Evolutionary conservation across 2,329 filamentous ascomycete species (phyloP), one percentile per base, ranked within the genome.

Genomic region (Tothia fuscella): DNA sequence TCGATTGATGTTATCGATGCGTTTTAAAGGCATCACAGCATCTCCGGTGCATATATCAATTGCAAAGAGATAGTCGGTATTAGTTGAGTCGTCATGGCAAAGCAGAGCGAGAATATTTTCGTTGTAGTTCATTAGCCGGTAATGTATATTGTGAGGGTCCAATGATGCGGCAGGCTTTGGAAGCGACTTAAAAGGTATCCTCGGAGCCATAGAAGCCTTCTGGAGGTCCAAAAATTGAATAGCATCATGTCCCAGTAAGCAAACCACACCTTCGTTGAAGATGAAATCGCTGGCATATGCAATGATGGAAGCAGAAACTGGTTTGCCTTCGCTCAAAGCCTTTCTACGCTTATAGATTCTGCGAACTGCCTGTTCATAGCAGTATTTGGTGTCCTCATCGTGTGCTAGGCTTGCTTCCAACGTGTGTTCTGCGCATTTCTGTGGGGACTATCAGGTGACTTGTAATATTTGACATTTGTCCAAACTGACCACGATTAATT

Each of bases 191-290:
- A n/a, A n/a, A n/a, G n/a, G n/a, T n/a, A n/a, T n/a, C n/a, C n/a
- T n/a, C n/a, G n/a, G n/a, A n/a, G n/a, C n/a, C n/a, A n/a, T n/a
- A n/a, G n/a, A n/a, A 4, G 45, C 40, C 9, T 46, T 41, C 43
- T 75, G 71, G 14, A 83, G 59, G 46, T 80, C 65, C 36, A 81
- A 62, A 20, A 84, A 56, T 3, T 73, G 71, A 20, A 87, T 64
- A 28, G 58, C 61, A 35, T 62, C 58, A 38, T 68, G 65, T 30
- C 66, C 54, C 9, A 73, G 68, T 52, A 85, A 80, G 50, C 79
- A 83, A 13, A 87, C 60, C 9, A 74, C 65, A 5, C 81, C 79
- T 44, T 75, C 67, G 14, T 65, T 63, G 53, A 81, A 85, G 2
- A 77, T 56, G 56, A 79, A 84, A 3, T 66, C 63, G 22, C 75